Conservation (phyloP, 1,139 yeast genomes). For the Eremothecium gossypii region DNA sequence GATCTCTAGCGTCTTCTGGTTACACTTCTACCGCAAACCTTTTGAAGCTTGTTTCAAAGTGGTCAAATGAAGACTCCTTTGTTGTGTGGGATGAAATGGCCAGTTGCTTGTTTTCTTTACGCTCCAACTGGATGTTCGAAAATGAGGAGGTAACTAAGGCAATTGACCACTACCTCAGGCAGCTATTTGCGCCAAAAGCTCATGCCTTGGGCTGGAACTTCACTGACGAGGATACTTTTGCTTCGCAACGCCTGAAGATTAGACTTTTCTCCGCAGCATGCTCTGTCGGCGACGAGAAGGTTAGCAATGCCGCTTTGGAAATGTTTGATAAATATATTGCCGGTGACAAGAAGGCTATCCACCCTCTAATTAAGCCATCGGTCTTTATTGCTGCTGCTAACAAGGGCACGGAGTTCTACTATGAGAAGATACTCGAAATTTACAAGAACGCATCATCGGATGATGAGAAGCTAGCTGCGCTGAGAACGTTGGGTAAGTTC, state of each 20-base stretch:
- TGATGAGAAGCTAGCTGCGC: slow-evolving; percentile 71
- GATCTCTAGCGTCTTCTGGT: slow-evolving; percentile 64
- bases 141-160: slow-evolving; percentile 46
- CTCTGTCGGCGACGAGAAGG: slow-evolving; percentile 46
- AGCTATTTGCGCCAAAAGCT: slow-evolving; percentile 52
- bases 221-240: slow-evolving; percentile 51
- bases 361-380: slow-evolving; percentile 70
- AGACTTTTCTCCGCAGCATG: slow-evolving; percentile 65
- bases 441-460: slow-evolving; percentile 57
- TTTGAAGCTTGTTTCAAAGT: slow-evolving; percentile 52
- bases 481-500: slow-evolving; percentile 67
- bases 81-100: slow-evolving; percentile 76
- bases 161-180: slow-evolving; percentile 48
- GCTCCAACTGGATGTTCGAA: slow-evolving; percentile 65
- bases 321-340: slow-evolving; percentile 50
- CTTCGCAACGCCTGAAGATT: slow-evolving; percentile 68
- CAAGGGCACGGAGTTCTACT: slow-evolving; percentile 53
- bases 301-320: slow-evolving; percentile 43
- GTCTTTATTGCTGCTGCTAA: slow-evolving; percentile 64
- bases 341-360: slow-evolving; percentile 61
- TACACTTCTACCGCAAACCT: slow-evolving; percentile 58
- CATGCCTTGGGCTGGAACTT: slow-evolving; percentile 64
- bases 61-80: slow-evolving; percentile 60
- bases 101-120: slow-evolving; percentile 44
- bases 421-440: slow-evolving; percentile 53